A percentile compares a stretch with the other conserved stretches of the same genome.
Conservation (phyloP, 2,329 filamentous ascomycete species). For the Apiospora pterosperma region DNA sequence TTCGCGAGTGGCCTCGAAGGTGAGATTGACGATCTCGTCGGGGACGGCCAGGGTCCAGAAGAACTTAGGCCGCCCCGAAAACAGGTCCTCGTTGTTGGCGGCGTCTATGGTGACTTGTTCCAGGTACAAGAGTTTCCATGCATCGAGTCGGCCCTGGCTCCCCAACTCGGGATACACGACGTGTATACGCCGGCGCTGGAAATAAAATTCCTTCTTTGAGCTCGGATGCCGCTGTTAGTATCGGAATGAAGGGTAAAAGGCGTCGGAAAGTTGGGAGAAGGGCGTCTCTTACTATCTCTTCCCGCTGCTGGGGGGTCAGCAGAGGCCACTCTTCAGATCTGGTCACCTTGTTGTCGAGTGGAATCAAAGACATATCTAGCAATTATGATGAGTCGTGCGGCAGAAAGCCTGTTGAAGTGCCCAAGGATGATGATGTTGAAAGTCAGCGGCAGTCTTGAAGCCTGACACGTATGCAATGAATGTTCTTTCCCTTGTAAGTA, state of each 20-base stretch:
- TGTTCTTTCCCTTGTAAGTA: no score
- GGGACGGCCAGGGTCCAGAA: no score
- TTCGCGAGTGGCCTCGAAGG: no score
- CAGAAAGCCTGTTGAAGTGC: no score
- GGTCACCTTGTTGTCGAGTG: background rate
- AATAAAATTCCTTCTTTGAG: constrained; percentile 11
- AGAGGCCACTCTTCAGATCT: background rate
- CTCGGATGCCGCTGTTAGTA: no score
- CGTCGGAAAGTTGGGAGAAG: background rate
- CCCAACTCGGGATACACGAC: constrained; percentile 16
- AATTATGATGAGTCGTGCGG: background rate
- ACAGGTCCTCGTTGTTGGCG: constrained; percentile 12
- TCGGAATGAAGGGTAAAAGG: background rate
- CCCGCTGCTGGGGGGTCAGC: background rate
- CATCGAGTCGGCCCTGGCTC: constrained; percentile 8
- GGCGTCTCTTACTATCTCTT: background rate
- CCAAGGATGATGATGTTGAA: no score
- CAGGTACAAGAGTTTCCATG: constrained; percentile 12
- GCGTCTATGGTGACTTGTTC: constrained; percentile 14
- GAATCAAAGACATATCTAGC: background rate
- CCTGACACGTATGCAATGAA: no score
- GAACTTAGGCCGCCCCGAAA: background rate
- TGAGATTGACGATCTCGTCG: no score
- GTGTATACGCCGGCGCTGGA: constrained; percentile 13
- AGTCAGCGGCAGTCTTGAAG: no score